Evolutionary conservation across 2,329 filamentous ascomycete species (phyloP), one percentile per base, ranked within the genome.

Genomic region (Colletotrichum noveboracense): DNA sequence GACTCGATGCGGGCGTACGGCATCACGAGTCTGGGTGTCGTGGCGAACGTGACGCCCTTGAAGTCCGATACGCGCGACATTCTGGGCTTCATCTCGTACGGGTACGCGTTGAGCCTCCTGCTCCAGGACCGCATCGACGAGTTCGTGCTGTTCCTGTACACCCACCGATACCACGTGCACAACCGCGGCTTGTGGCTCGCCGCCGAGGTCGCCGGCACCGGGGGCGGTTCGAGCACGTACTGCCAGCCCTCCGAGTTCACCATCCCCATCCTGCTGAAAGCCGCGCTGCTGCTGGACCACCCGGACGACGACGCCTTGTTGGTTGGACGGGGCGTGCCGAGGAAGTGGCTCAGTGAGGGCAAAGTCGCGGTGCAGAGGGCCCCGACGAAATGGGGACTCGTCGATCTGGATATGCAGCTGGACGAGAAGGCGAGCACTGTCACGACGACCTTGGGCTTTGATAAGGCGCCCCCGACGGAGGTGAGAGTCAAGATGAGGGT

Each of bases 141-240:
- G 30, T 70, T 70, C 3, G 68, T 65, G 13, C 38, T 70, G 34
- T 70, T 70, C 68, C 4, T 70, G n/a, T 70, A 64, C 38, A 64
- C 58, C 4, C 68, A 70, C 38, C 2, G 58, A 26, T 65, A 65
- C 12, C 34, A 70, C 7, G 68, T 65, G 14, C 38, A 70, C 16
- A 65, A 55, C 28, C 58, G 58, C n/a, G 58, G 58, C 12, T 13
- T 70, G 2, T 55, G 68, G 58, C 26, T 70, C 0, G 26, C 58
- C 13, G 38, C 58, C 8, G 68, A 70, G 38, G 58, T 70, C 14
- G 58, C 68, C 3, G 58, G 68, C 8, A 70, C 68, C 13, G 58
- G 68, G n/a, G 68, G 68, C n/a, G 68, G 68, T 48, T 65, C 68
- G 18, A 70, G 58, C 68, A 70, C 68, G 21, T 70, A 52, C 68